Conservation (phyloP, 2,329 filamentous ascomycete genomes). For the Apiospora rasikravindrae region DNA sequence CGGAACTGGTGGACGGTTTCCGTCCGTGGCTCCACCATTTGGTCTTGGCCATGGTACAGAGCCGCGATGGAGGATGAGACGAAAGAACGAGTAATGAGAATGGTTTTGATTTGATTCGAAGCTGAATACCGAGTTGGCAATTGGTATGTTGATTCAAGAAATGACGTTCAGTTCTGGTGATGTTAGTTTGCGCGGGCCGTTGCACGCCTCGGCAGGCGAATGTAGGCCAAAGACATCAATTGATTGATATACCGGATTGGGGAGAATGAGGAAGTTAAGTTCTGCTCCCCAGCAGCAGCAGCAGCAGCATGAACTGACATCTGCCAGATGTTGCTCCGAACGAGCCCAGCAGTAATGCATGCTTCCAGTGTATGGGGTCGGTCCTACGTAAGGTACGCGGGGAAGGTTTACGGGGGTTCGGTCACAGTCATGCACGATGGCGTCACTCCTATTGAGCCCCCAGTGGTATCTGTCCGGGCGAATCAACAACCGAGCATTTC, state of each 20-base stretch:
- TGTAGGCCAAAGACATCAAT: constrained; percentile 1
- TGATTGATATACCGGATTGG: neutral
- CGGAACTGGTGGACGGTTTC: constrained; percentile 31
- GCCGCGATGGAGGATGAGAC: neutral
- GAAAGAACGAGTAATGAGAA: neutral
- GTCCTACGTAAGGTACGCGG: constrained; percentile 10
- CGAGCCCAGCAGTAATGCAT: neutral
- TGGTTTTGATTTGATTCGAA: neutral
- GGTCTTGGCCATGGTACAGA: constrained; percentile 20
- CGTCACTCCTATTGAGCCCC: constrained; percentile 3
- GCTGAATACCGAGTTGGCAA: neutral
- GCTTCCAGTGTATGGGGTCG: neutral
- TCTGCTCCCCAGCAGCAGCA: neutral
- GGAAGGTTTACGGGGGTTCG: constrained; percentile 14
- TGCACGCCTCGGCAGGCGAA: constrained; percentile 1
- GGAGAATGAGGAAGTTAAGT: neutral
- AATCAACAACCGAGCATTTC: constrained; percentile 6
- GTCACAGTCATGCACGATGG: constrained; percentile 17
- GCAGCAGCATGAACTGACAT: neutral
- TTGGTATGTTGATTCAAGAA: neutral
- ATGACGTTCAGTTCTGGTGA: neutral
- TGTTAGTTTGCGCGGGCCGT: neutral
- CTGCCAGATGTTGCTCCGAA: neutral
- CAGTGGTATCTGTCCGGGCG: neutral
- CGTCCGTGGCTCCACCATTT: constrained; percentile 32